These are phyloP conservation scores for Daldinia eschscholtzii DNA, from an alignment of 2,329 filamentous ascomycete species.

Conservation along the genomic window DNA sequence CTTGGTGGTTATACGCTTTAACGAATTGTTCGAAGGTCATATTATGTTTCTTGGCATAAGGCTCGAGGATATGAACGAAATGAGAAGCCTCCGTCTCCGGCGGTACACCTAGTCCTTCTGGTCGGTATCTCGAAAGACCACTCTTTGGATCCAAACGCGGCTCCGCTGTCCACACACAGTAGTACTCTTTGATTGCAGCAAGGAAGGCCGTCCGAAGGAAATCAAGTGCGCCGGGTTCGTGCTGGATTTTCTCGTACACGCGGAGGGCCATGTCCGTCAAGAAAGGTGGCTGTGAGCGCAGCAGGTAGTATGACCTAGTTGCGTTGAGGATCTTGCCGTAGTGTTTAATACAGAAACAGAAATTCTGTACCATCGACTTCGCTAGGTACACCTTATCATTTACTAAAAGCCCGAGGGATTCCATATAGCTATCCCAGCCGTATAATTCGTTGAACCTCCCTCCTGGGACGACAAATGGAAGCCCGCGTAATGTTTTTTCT, in stretches of 20 bases:
- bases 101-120: constrained; percentile 85
- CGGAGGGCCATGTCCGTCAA: constrained; percentile 96
- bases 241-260: constrained; percentile 93
- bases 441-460: constrained; percentile 98
- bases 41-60: constrained; percentile 85
- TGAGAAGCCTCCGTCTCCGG: constrained; percentile 91
- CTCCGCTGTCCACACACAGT: constrained; percentile 85
- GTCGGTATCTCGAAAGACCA: constrained; percentile 86
- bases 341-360: constrained; percentile 97
- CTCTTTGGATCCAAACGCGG: constrained; percentile 83
- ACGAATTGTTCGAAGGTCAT: constrained; percentile 90
- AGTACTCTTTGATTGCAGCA: constrained; percentile 96
- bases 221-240: constrained; percentile 81
- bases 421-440: constrained; percentile 99
- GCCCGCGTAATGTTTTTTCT: constrained; percentile 77
- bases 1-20: constrained; percentile 83
- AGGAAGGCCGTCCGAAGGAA: constrained; percentile 85
- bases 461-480: constrained; percentile 97
- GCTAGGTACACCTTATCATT: constrained; percentile 88
- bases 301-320: constrained; percentile 94
- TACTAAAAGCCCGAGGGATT: constrained; percentile 87
- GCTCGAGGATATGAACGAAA: constrained; percentile 84
- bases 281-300: constrained; percentile 94
- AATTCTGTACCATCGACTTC: constrained; percentile 95
- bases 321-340: constrained; percentile 99